Evolutionary conservation across 257 asterid genomes (phyloP), one percentile per base, ranked within the genome.

Genomic region (Primulina eburnea): DNA sequence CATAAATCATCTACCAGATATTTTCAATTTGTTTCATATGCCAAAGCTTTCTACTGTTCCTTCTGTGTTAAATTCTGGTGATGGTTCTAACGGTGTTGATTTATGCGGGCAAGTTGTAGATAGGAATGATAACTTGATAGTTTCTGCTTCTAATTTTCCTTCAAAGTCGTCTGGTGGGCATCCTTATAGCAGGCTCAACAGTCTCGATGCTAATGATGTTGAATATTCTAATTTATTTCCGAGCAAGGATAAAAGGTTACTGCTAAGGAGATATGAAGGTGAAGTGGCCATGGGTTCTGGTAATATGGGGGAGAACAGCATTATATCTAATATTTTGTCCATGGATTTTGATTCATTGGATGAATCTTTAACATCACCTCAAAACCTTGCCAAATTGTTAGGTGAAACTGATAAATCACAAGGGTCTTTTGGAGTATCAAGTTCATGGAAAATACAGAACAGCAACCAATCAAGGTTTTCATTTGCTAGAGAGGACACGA

Each of bases 401-500:
- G 84, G 90, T 61, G 94, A 87, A 65, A 72, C 81, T 70, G 86
- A 84, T 76, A 77, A 69, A 71, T 81, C 43, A 60, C 87, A 82
- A 69, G 84, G 82, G 66, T 75, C 88, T 74, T 80, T 78, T 71
- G 86, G 87, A 60, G 86, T 64, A 47, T 79, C 92, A 18, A 84
- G 83, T 72, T 82, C 95, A 0, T 81, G 86, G 82, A 91, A 87
- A 85, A 68, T 62, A 72, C 92, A 84, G 72, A 86, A 73, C 55
- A 84, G 83, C 81, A 84, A 70, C 75, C 97, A 91, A 65, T 94
- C 99, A 29, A 87, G 96, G 84, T 94, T 94, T 79, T 87, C 96
- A 62, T 94, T 91, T 83, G 99, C 99, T 30, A 82, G 99, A 82
- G 99, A 88, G 75, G 91, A 86, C 26, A 70, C 76, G 60, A 64